A percentile compares a stretch with the other conserved stretches of the same genome.
Evolutionary conservation across 2,329 filamentous ascomycete genomes (phyloP).

Genomic region (Amylocarpus encephaloides): DNA sequence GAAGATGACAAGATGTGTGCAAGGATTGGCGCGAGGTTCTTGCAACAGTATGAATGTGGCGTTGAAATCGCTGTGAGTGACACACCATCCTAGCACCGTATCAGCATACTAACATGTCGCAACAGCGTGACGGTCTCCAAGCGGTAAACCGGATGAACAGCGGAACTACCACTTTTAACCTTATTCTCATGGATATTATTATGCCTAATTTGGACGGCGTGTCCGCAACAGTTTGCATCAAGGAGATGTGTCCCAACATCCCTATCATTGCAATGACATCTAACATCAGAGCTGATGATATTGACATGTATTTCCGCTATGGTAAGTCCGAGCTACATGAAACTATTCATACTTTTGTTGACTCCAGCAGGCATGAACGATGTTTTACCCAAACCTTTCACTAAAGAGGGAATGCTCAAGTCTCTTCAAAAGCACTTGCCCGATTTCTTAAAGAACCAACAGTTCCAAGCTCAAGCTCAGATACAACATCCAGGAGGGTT

Average conservation of each 20-base stretch:
- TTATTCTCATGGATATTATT: constrained; percentile 89
- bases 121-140: constrained; percentile 76
- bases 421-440: constrained; percentile 84
- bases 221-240: constrained; percentile 87
- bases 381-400: constrained; percentile 94
- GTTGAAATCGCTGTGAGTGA: constrained; percentile 60
- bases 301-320: constrained; percentile 94
- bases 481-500: constrained; percentile 21
- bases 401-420: constrained; percentile 74
- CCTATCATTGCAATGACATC: constrained; percentile 99
- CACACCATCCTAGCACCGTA: background rate
- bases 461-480: constrained; percentile 10
- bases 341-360: constrained; percentile 21
- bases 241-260: constrained; percentile 72
- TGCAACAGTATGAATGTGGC: constrained; percentile 57
- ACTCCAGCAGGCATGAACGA: constrained; percentile 82
- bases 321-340: constrained; percentile 50
- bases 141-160: constrained; percentile 78
- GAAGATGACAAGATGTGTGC: constrained; percentile 70
- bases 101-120: constrained; percentile 12
- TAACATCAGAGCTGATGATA: constrained; percentile 93
- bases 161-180: constrained; percentile 45
- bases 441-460: constrained; percentile 65
- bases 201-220: constrained; percentile 96
- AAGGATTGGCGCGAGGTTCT: constrained; percentile 61